These are phyloP conservation scores for Fusarium incarnatum DNA, from an alignment of 2,329 filamentous ascomycete genomes.

Conservation along the genomic window DNA sequence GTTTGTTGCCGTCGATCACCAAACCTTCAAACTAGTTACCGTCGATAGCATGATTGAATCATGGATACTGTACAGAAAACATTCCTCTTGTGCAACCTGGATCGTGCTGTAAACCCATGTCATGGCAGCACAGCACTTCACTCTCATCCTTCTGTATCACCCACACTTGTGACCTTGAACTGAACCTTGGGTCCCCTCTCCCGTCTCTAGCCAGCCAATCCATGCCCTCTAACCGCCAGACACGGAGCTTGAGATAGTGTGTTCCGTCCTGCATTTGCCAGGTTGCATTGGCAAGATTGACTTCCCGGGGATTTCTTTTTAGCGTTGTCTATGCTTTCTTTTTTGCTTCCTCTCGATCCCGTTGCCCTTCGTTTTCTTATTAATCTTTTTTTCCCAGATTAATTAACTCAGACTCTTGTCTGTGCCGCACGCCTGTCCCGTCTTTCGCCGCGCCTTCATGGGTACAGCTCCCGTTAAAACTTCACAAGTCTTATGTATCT, in stretches of 20 bases:
- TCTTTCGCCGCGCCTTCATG: neutral
- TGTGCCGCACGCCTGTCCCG: neutral
- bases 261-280: slow-evolving; percentile 13
- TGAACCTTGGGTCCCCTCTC: slow-evolving; percentile 1
- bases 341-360: neutral
- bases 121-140: neutral
- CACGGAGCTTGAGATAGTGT: slow-evolving; percentile 7
- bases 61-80: neutral
- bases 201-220: slow-evolving; percentile 31
- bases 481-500: neutral
- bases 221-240: slow-evolving; percentile 27
- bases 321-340: slow-evolving; percentile 21
- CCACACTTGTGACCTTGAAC: slow-evolving; percentile 12
- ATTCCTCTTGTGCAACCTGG: neutral
- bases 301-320: slow-evolving; percentile 32
- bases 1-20: neutral
- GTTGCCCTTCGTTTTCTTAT: neutral
- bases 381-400: neutral
- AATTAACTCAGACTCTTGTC: neutral
- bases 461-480: slow-evolving; percentile 24
- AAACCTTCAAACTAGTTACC: neutral
- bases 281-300: slow-evolving; percentile 29
- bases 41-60: neutral
- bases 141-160: slow-evolving; percentile 30
- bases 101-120: neutral